Evolutionary conservation across 2,329 filamentous ascomycete genomes (phyloP), one percentile per base, ranked within the genome.

Genomic region (Colletotrichum godetiae): DNA sequence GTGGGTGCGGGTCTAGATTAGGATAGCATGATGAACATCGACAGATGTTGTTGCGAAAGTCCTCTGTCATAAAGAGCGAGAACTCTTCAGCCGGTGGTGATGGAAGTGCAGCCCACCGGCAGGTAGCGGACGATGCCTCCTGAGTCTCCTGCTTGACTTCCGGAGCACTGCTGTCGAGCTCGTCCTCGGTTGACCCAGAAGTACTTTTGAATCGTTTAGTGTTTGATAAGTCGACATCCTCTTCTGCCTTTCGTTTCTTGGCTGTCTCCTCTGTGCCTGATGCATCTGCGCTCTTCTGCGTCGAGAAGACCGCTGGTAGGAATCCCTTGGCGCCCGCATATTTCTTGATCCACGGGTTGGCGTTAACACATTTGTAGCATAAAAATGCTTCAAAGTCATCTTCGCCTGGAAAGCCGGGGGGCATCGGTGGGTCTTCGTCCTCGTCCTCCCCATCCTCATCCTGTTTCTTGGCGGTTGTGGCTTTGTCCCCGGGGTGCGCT

Each of bases 321-420:
- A 99, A 98, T 0, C 95, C 95, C 0, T 90, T 80, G 0, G 93
- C 90, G 2, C 93, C 93, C 6, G 94, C 95, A 80, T 98, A 98
- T 75, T 88, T 87, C 84, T 96, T 97, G 81, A 98, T 92, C 97
- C 97, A 99, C 0, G 95, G 94, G 77, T 95, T 91, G 1, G 95
- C 91, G 53, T 95, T 92, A 15, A 97, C 89, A 78, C 97, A 99
- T 80, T 97, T 97, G 86, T 97, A 98, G 86, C 97, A 99, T 49
- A 99, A 89, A 78, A 98, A 93, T 33, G 92, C 91, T 66, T 97
- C 95, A 76, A 99, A 99, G 35, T 93, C 91, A 33, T 98, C 95
- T 78, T 98, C 96, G 0, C 89, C 87, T 0, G 97, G 97, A 77
- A 99, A 99, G 1, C 95, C 95, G 0, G 93, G 91, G 0, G 96